Evolutionary conservation across 495 filamentous ascomycete species (phyloP), one percentile per base, ranked within the genome.

Genomic region (Xylaria grammica): DNA sequence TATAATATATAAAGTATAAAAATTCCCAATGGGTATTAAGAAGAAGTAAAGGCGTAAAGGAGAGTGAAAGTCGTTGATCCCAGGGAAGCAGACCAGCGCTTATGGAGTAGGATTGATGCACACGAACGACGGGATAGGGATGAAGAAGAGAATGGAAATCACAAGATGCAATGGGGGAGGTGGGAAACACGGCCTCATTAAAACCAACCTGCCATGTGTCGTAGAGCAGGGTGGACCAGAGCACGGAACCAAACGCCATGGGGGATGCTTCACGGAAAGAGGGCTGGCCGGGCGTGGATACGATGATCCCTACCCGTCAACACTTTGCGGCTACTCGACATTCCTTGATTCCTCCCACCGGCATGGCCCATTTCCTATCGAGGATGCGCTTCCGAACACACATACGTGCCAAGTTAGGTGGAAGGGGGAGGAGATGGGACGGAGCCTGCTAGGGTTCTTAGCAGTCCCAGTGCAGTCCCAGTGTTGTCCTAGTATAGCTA

Each of bases 41-140:
- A 78, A 71, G 72, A 67, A 76, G 77, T 76, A 77, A 72, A 65
- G 51, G 66, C 70, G 69, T 69, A 70, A 76, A 78, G 66, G 76
- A 75, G 77, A 80, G 75, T 74, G 72, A 72, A 69, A 73, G 72
- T 72, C 70, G 71, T 73, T 75, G 72, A 75, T 73, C 69, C 73
- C 63, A 68, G 72, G 56, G 72, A 82, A 85, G 82, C 83, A 85
- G 80, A 84, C 82, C 82, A 80, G 82, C 78, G 83, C 82, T 85
- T 83, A 74, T 59, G 65, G 64, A 73, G 66, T 67, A 65, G 70
- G 74, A 76, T 72, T 67, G 75, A 77, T 58, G 42, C 26, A 59
- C 74, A 77, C 71, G 72, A 72, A 70, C 67, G 65, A 69, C 62
- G 67, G 67, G 66, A 71, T 74, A 34, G 69, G 66, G 75, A 63